phyloP scores from a whole-genome alignment of 176 grass and related monocot genomes.

The Eragrostis curvula region DNA sequence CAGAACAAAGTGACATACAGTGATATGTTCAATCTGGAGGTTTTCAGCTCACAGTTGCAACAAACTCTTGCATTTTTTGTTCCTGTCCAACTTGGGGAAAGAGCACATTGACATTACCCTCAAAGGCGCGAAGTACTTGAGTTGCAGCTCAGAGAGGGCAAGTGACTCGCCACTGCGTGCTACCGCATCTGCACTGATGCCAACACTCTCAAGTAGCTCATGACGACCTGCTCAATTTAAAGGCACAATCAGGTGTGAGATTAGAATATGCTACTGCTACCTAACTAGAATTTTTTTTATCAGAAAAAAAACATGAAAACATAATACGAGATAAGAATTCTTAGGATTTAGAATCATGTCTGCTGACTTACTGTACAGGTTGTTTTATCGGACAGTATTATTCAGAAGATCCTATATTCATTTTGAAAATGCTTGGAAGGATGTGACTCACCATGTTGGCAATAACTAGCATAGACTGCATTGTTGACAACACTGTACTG shows the following conservation, averaged over 20 bases:
- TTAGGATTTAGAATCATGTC: neutral
- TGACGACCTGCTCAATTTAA: conserved; percentile 67
- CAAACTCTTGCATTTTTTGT: neutral
- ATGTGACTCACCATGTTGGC: conserved; percentile 77
- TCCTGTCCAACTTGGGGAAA: neutral
- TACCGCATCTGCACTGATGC: conserved; percentile 77
- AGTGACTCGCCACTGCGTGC: conserved; percentile 73
- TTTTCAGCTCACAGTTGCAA: neutral
- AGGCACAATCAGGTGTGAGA: conserved; percentile 15
- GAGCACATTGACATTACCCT: conserved; percentile 58
- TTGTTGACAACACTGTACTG: conserved; percentile 95
- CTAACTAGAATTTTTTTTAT: neutral
- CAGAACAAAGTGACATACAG: neutral
- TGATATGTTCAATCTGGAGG: neutral
- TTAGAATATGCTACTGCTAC: neutral
- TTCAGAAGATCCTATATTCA: neutral
- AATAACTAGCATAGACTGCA: conserved; percentile 87
- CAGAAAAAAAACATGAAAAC: neutral
- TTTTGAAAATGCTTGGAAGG: neutral
- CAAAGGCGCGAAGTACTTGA: conserved; percentile 86
- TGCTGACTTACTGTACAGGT: neutral
- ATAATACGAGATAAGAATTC: neutral
- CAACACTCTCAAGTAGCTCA: conserved; percentile 68
- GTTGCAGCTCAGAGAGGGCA: conserved; percentile 80
- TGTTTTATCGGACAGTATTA: neutral